Evolutionary conservation across 116 monocot genomes (phyloP).

Genomic region (Trichopus zeylanicus): DNA sequence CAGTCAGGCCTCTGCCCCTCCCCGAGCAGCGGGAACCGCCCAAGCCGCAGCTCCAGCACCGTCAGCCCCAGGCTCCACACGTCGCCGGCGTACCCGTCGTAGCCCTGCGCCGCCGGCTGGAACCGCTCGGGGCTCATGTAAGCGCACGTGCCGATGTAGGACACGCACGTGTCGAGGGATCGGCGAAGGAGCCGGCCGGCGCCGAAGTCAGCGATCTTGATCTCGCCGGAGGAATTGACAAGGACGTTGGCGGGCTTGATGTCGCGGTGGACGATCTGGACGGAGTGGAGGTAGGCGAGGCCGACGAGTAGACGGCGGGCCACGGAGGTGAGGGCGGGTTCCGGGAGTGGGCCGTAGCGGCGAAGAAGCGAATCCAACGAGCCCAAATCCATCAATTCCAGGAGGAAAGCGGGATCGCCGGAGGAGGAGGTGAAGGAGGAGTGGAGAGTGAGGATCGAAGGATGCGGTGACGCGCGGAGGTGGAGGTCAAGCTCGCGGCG

Average conservation of each 20-base stretch:
- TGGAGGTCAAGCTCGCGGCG: slow-evolving; percentile 48
- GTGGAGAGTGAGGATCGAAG: slow-evolving; percentile 44
- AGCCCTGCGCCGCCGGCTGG: slow-evolving; percentile 54
- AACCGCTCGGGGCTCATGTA: slow-evolving; percentile 93
- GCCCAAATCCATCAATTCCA: slow-evolving; percentile 71
- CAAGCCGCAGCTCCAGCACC: slow-evolving; percentile 57
- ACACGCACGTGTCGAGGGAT: slow-evolving; percentile 45
- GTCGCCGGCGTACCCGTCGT: slow-evolving; percentile 73
- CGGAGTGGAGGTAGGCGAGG: slow-evolving; percentile 64
- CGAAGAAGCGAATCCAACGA: slow-evolving; percentile 41
- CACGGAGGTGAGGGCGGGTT: slow-evolving; percentile 39
- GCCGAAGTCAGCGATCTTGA: slow-evolving; percentile 92
- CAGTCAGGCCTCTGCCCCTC: slow-evolving; percentile 74
- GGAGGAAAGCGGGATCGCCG: slow-evolving; percentile 45
- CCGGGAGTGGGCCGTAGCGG: slow-evolving; percentile 30
- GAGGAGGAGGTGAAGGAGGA: slow-evolving; percentile 32
- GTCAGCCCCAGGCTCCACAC: slow-evolving; percentile 81
- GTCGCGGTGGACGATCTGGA: slow-evolving; percentile 77
- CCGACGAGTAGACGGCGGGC: slow-evolving; percentile 54
- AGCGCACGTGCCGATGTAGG: slow-evolving; percentile 73
- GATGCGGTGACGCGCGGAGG: slow-evolving; percentile 32
- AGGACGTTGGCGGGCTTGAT: slow-evolving; percentile 86
- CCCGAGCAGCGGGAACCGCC: slow-evolving; percentile 56
- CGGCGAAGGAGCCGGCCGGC: slow-evolving; percentile 46
- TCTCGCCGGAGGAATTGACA: slow-evolving; percentile 33